phyloP scores from a whole-genome alignment of 148 eudicot genomes.

The Cornus controversa region DNA sequence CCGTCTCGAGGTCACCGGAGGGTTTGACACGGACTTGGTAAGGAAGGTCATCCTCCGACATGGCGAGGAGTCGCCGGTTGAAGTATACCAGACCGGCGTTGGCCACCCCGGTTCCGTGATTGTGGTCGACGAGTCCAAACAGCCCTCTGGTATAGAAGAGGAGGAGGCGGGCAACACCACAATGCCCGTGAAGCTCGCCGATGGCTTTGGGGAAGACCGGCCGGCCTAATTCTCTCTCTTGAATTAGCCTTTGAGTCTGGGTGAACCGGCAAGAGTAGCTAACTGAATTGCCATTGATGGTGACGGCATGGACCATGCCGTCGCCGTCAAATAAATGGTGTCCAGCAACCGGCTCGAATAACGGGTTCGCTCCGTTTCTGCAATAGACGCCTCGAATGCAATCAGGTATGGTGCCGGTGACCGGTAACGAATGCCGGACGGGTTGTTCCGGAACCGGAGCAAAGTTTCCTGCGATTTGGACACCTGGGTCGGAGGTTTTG shows the following conservation, averaged over 20 bases:
- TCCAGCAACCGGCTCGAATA: slow-evolving; percentile 48
- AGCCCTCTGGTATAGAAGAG: slow-evolving; percentile 55
- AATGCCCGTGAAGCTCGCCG: slow-evolving; percentile 76
- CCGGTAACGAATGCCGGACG: slow-evolving; percentile 24
- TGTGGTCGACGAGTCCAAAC: slow-evolving; percentile 42
- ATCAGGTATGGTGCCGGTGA: slow-evolving; percentile 44
- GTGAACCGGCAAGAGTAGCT: slow-evolving; percentile 77
- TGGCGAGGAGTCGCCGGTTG: slow-evolving; percentile 55
- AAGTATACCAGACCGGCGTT: slow-evolving; percentile 78
- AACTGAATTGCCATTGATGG: slow-evolving; percentile 29
- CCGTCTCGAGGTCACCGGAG: slow-evolving; percentile 59
- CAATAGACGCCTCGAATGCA: slow-evolving; percentile 63
- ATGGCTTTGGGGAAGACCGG: slow-evolving; percentile 72
- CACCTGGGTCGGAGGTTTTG: slow-evolving; percentile 51
- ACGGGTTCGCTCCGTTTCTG: slow-evolving; percentile 78
- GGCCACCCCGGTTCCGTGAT: slow-evolving; percentile 63
- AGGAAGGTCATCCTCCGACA: slow-evolving; percentile 84
- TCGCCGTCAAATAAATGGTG: slow-evolving; percentile 89
- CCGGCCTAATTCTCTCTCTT: slow-evolving; percentile 50
- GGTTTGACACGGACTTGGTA: slow-evolving; percentile 50
- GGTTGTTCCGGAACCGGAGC: slow-evolving; percentile 69
- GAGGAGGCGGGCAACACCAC: slow-evolving; percentile 51
- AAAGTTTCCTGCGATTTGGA: slow-evolving; percentile 71
- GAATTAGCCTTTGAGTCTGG: slow-evolving; percentile 53
- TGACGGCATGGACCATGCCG: slow-evolving; percentile 78